Conservation (phyloP, 257 asterid genomes). For the Solanum chmielewskii region DNA sequence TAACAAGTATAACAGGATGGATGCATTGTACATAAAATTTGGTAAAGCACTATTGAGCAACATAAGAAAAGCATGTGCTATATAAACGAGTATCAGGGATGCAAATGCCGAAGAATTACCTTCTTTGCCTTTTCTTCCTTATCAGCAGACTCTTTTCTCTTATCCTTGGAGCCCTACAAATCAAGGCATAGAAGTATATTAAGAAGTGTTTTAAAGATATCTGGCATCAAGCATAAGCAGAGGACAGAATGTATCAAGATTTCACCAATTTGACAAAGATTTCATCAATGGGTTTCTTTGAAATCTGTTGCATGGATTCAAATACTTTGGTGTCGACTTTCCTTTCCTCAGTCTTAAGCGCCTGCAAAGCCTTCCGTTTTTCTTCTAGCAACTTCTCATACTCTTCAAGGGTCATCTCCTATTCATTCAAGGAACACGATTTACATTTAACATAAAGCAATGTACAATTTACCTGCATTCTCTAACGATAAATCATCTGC, state of each 20-base stretch:
- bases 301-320: constrained; percentile 69
- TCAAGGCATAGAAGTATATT: background rate
- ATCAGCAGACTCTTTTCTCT: constrained; percentile 64
- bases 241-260: background rate
- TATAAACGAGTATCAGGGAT: background rate
- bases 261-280: constrained; percentile 74
- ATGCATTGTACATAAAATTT: background rate
- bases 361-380: constrained; percentile 63
- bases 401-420: constrained; percentile 98
- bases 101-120: constrained; percentile 21
- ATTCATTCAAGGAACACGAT: background rate
- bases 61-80: background rate
- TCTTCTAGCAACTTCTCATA: constrained; percentile 78
- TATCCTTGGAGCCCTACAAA: constrained; percentile 64
- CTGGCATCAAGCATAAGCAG: background rate
- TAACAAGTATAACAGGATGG: background rate
- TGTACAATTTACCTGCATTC: background rate
- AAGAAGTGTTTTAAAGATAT: background rate
- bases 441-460: background rate
- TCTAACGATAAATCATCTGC: background rate
- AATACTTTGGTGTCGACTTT: constrained; percentile 71
- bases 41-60: background rate
- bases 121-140: constrained; percentile 77
- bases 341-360: constrained; percentile 70
- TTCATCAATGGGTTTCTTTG: constrained; percentile 58